Base-by-base conservation (phyloP, 139 green algal species). In the Medakamo hakoo region DNA sequence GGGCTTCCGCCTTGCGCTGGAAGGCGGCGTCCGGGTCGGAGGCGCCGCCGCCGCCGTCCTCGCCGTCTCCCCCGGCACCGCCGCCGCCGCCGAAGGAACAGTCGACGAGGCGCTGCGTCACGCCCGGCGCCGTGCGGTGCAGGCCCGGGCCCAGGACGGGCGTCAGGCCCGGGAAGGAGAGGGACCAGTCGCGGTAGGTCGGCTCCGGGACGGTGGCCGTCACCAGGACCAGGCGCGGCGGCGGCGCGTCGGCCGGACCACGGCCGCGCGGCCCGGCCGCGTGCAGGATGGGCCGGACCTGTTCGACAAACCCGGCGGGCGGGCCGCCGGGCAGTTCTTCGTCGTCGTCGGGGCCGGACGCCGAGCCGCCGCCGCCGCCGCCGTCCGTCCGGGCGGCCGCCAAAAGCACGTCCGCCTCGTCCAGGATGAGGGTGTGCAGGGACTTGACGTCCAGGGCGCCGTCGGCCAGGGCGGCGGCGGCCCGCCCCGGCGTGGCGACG, bases 391-490 rank as follows among this genome's bases (percentile, higher is more conserved):
- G n/a, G 19, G 68, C 66, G 29, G n/a, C 2, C 4, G 84, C 84
- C 70, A 91, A 73, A 68, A 96, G 79, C 57, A 95, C 78, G 63
- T 96, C 88, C 63, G 82, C 82, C 74, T 96, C 88, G 69, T 96
- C 88, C 70, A 90, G 67, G 27, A 96, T 86, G 14, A 94, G 48
- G 4, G 67, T 67, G 5, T 32, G 30, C 63, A 74, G 80, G 26
- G 55, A 28, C 4, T 64, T 56, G 16, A 94, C 63, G 28, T 59
- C 25, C 68, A 95, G 73, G 24, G 30, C 69, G 21, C 80, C 79
- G 2, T 62, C 59, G 25, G 16, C 19, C 29, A 88, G 49, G 55
- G 86, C 80, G 59, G 81, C 64, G 22, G 61, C 16, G 55, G 92
- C 68, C 21, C 88, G 74, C 2, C 83, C 84, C 0, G 88, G 88